Base-by-base conservation (phyloP, 768 basidiomycete species). In the Leccinellum rugosiceps region DNA sequence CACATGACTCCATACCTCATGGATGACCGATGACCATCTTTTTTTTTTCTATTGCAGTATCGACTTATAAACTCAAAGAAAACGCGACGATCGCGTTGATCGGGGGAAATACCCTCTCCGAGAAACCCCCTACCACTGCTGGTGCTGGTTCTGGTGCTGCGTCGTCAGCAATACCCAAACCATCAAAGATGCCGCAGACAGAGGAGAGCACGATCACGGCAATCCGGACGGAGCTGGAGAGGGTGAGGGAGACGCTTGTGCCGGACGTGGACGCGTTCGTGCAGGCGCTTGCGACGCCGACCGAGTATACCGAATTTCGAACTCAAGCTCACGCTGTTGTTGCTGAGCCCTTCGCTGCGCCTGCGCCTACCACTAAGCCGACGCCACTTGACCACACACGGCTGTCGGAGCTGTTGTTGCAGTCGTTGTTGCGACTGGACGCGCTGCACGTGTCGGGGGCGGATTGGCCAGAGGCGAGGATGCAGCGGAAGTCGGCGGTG, bases 401-500 rank as follows among this genome's bases (percentile, higher is more conserved):
- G 17, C 75, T 98, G 52, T 85, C 82, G 25, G 96, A 98, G 73
- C 73, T 92, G 55, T 79, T 98, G 25, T 79, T 97, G 25, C 94
- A 97, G 69, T 80, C 85, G n/a, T 77, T 98, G 26, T 80, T 98
- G 19, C 84, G 90, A 50, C 76, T 98, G 32, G 96, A 98, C 65
- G 90, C 88, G 50, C 79, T 97, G 65, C 74, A 77, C 41, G 48
- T 66, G 35, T 79, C 92, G 19, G 88, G 92, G 46, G 76, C 77
- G 35, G 81, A 84, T 50, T 97, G 93, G 90, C 80, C 82, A 9
- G 79, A 85, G 5, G 94, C 94, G 14, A 80, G 95, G 65, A 77
- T 76, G 62, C 84, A 89, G 69, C 79, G 95, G 59, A 97, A 96
- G 74, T 84, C 81, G 31, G 95, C 92, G 1, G 94, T 98, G 50